Base-by-base conservation (phyloP, 108 stramenopile genomes). In the Fistulifera solaris region DNA sequence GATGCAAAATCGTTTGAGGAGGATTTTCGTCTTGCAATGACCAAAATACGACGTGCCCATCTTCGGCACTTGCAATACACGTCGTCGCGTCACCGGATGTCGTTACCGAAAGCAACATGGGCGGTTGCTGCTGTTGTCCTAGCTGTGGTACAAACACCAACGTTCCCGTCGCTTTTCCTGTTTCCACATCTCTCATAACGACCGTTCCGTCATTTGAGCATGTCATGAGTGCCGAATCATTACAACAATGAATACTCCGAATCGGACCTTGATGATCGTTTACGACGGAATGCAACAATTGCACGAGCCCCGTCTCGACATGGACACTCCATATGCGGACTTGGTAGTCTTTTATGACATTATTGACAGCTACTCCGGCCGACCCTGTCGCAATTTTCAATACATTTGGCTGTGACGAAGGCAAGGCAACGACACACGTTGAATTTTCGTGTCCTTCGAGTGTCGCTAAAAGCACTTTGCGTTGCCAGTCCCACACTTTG, bases 131-230 rank as follows among this genome's bases (percentile, higher is more conserved):
- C 21, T 58, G 16, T 11, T 24, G 21, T 0, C 50, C 22, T 10
- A 53, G 48, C 12, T 45, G 41, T 17, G 67, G 69, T 15, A 80
- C 56, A 71, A 76, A 79, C 0, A 56, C 54, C 40, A 89, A 56
- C 11, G 87, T 93, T 18, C 75, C 63, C n/a, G 60, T 47, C 54
- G 82, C 81, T 39, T 60, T 62, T 25, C 91, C 96, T 27, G 89
- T 92, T 27, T 66, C 73, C 4, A 68, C 65, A 23, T 71, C 69
- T 63, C 98, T 89, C 5, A 97, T 48, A 59, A 89, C 73, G 15
- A 96, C 88, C 6, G 94, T 93, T 15, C 94, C 94, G 65, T 97
- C 98, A 26, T 93, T 90, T 38, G 80, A 84, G 35, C 91, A 95
- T 39, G 87, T 80, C 21, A 39, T 54, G 21, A 45, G 44, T 8